Evolutionary conservation across 768 basidiomycete species (phyloP).

Genomic region (Mycena pura): DNA sequence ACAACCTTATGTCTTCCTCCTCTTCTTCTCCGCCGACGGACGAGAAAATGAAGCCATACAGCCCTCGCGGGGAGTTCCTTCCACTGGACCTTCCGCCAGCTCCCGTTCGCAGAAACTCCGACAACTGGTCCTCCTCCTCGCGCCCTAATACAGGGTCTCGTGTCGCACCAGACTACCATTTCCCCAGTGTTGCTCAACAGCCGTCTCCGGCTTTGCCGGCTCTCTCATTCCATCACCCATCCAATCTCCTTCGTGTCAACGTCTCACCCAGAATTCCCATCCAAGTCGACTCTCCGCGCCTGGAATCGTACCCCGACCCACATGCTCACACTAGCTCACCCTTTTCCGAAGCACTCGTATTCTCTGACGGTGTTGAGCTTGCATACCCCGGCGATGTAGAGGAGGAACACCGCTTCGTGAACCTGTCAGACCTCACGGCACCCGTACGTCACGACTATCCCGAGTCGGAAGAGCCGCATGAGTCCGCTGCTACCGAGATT

Average conservation of each 20-base stretch:
- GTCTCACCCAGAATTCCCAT: constrained; percentile 13
- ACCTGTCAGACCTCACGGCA: constrained; percentile 15
- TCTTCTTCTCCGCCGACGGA: neutral
- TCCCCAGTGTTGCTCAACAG: neutral
- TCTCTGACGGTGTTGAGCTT: neutral
- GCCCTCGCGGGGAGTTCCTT: constrained; percentile 14
- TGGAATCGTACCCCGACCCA: neutral
- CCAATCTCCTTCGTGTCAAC: no score
- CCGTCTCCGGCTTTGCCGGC: no score
- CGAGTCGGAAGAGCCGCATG: neutral
- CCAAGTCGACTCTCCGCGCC: neutral
- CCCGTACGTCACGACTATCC: neutral
- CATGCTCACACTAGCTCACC: neutral
- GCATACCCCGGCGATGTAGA: constrained; percentile 1
- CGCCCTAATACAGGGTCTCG: no score
- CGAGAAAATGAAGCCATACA: neutral
- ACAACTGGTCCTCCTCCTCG: constrained; percentile 12
- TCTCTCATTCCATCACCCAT: no score
- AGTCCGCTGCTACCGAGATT: neutral
- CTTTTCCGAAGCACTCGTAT: neutral
- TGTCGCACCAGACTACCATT: no score
- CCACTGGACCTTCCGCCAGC: neutral
- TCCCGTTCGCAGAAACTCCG: neutral
- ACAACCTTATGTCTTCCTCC: neutral
- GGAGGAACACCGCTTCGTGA: constrained; percentile 13